Evolutionary conservation across 495 filamentous ascomycete species (phyloP).

Genomic region (Beverwykella pulmonaria): DNA sequence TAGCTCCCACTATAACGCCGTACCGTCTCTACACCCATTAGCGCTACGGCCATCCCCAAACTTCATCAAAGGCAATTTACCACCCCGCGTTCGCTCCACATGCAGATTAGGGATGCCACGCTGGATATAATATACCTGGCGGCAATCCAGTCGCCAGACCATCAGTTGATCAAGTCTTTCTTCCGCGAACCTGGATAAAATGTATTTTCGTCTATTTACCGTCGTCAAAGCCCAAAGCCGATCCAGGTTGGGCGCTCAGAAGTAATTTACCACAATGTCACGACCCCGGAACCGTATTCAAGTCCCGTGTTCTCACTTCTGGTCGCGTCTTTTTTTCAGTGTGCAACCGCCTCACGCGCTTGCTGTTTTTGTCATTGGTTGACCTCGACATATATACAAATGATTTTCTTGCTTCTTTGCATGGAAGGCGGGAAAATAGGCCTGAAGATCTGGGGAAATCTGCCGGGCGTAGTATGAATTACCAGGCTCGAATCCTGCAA

Average conservation of each 20-base stretch:
- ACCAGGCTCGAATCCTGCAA: neutral
- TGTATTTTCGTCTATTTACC: constrained; percentile 5
- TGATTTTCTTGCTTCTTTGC: constrained; percentile 9
- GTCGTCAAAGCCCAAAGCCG: neutral
- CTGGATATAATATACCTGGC: constrained; percentile 21
- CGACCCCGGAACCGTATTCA: constrained; percentile 5
- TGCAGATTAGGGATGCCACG: neutral
- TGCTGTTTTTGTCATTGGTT: neutral
- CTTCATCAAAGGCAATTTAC: constrained; percentile 18
- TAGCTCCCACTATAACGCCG: constrained; percentile 12
- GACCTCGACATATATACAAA: neutral
- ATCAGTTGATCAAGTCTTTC: constrained; percentile 30
- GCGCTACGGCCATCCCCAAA: constrained; percentile 1
- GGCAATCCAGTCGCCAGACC: constrained; percentile 20
- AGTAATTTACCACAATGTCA: constrained; percentile 10
- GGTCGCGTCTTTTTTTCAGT: neutral
- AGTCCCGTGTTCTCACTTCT: neutral
- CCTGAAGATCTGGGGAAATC: constrained; percentile 29
- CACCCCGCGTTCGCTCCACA: constrained; percentile 31
- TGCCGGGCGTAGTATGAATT: constrained; percentile 3
- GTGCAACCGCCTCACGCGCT: neutral
- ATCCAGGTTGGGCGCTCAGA: constrained; percentile 24
- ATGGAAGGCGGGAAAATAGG: constrained; percentile 6
- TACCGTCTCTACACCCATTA: constrained; percentile 8
- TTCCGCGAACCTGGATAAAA: constrained; percentile 23